These are phyloP conservation scores for Phytophthora colocasiae DNA, from an alignment of 352 stramenopile species.

Conservation along the genomic window DNA sequence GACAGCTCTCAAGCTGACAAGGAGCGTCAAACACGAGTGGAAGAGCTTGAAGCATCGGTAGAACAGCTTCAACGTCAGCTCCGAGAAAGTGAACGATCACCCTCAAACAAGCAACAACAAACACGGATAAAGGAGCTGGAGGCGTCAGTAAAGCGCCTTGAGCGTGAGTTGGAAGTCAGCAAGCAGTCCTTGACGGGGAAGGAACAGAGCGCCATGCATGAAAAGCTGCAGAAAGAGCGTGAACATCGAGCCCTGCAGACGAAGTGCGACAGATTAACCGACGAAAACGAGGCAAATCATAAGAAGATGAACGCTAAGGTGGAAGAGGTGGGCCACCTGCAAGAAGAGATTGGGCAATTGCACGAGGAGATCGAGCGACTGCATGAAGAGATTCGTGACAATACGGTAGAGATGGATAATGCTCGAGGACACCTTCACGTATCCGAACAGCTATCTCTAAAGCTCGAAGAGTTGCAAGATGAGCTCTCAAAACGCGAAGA, in stretches of 20 bases:
- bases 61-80: slow-evolving; percentile 43
- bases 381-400: slow-evolving; percentile 48
- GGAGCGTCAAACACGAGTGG: slow-evolving; percentile 25
- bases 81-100: slow-evolving; percentile 35
- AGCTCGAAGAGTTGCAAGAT: slow-evolving; percentile 51
- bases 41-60: slow-evolving; percentile 42
- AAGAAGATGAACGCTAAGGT: slow-evolving; percentile 38
- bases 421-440: slow-evolving; percentile 44
- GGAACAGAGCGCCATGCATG: slow-evolving; percentile 56
- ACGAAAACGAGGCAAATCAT: slow-evolving; percentile 26
- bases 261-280: slow-evolving; percentile 36
- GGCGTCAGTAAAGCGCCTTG: slow-evolving; percentile 38
- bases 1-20: background rate
- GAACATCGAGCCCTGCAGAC: slow-evolving; percentile 49
- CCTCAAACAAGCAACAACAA: slow-evolving; percentile 19
- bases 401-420: slow-evolving; percentile 53
- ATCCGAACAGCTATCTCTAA: slow-evolving; percentile 54
- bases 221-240: slow-evolving; percentile 61
- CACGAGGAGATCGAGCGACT: slow-evolving; percentile 40
- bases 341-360: slow-evolving; percentile 34
- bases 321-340: slow-evolving; percentile 30
- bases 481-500: slow-evolving; percentile 40
- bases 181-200: slow-evolving; percentile 47
- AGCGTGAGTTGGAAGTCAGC: slow-evolving; percentile 45
- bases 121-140: slow-evolving; percentile 40